Percentiles rank a stretch among this genome's conserved stretches.
These are phyloP conservation scores for Termitomyces sp. DNA, from an alignment of 1,284 basidiomycete species.

Conservation along the genomic window DNA sequence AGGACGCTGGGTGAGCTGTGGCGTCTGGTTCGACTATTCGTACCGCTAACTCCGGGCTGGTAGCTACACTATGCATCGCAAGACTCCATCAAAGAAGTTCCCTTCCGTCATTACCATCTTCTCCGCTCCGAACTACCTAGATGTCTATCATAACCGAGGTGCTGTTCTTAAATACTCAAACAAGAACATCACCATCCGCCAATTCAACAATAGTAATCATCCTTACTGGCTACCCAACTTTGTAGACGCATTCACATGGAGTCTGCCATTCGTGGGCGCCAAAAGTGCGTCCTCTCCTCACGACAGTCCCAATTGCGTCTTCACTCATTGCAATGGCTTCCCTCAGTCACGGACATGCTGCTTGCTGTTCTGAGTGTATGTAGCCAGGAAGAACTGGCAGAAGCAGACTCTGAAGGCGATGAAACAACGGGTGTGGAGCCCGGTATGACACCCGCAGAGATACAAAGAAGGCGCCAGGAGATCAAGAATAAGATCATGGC, in stretches of 20 bases:
- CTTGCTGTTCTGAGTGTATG: conserved; percentile 93
- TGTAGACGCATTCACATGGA: conserved; percentile 99
- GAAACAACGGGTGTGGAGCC: conserved; percentile 28
- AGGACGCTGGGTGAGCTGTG: conserved; percentile 79
- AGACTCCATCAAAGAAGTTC: conserved; percentile 87
- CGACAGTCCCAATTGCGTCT: neutral
- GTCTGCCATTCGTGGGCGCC: conserved; percentile 94
- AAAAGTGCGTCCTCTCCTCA: conserved; percentile 66
- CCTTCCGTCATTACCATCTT: conserved; percentile 96
- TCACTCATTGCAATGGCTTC: conserved; percentile 4
- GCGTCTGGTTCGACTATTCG: neutral
- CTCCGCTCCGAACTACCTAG: conserved; percentile 95
- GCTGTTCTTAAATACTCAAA: conserved; percentile 98
- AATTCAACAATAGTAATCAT: conserved; percentile 92
- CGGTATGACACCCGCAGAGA: conserved; percentile 35
- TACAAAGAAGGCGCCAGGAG: conserved; percentile 54
- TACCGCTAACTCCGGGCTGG: conserved; percentile 12
- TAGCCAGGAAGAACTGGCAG: conserved; percentile 91
- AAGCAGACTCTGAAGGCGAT: conserved; percentile 47
- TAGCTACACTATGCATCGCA: conserved; percentile 91
- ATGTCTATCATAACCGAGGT: conserved; percentile 94
- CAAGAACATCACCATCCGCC: conserved; percentile 95
- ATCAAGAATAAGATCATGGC: conserved; percentile 97
- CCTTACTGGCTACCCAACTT: conserved; percentile 96
- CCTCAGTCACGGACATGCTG: conserved; percentile 90